phyloP scores from a whole-genome alignment of 306 rosid genomes.

The Trifolium repens region DNA sequence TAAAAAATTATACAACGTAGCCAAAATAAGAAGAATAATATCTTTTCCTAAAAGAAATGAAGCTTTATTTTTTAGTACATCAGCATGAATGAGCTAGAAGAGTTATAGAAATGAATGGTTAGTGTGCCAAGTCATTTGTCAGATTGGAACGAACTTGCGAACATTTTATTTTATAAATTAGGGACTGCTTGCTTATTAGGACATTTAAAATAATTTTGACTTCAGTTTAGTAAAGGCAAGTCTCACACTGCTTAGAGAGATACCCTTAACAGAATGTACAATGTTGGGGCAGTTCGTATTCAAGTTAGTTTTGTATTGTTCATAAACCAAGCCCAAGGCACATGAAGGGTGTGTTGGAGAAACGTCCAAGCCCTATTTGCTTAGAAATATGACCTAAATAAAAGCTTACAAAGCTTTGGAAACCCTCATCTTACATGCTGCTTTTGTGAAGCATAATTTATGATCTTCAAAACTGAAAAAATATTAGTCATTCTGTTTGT shows the following conservation, averaged over 20 bases:
- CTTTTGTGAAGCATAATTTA: slow-evolving; percentile 1
- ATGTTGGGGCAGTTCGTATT: neutral
- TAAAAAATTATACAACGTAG: too few relatives aligned
- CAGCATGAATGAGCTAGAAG: too few relatives aligned
- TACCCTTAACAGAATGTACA: neutral
- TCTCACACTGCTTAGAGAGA: neutral
- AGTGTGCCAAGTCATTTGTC: too few relatives aligned
- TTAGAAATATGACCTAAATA: neutral
- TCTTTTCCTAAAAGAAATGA: too few relatives aligned
- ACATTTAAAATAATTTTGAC: slow-evolving; percentile 6
- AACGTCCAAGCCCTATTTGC: neutral
- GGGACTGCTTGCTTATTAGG: neutral
- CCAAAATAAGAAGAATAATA: too few relatives aligned
- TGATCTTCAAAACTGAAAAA: neutral
- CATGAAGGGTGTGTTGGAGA: neutral
- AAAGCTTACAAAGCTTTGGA: neutral
- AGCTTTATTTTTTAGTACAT: too few relatives aligned
- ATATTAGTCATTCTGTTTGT: slow-evolving; percentile 9
- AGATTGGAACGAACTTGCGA: neutral
- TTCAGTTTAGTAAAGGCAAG: neutral
- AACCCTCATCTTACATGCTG: neutral
- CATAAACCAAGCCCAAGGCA: neutral
- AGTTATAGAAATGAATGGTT: too few relatives aligned
- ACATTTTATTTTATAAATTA: neutral
- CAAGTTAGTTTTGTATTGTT: neutral